A percentile compares a stretch with the other conserved stretches of the same genome.
These are phyloP conservation scores for Trypanosomatidae sp. DNA, from an alignment of 208 protist species.

Conservation along the genomic window DNA sequence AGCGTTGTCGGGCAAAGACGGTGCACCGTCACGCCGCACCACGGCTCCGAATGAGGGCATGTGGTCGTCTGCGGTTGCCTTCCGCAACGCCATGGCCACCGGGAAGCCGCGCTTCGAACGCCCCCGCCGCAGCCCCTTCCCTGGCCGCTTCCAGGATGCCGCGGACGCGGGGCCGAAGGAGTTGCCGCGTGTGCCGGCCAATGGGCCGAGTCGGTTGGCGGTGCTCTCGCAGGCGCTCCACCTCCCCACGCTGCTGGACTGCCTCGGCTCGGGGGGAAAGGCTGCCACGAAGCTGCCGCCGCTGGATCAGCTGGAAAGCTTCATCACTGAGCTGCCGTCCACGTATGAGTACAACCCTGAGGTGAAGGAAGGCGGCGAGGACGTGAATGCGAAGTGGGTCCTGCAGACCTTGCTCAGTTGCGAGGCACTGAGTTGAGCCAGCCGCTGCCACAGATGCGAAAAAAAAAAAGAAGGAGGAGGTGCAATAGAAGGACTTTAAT, in stretches of 20 bases:
- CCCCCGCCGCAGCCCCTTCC: constrained; percentile 6
- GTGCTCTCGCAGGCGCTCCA: constrained; percentile 17
- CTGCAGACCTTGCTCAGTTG: constrained; percentile 21
- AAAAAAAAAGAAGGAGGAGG: not conserved
- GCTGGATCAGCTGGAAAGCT: constrained; percentile 31
- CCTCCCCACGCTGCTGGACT: constrained; percentile 24
- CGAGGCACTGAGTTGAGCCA: constrained; percentile 21
- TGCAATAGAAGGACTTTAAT: too few relatives aligned
- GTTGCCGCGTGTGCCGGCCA: constrained; percentile 11
- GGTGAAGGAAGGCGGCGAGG: constrained; percentile 18
- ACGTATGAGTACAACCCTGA: constrained; percentile 39
- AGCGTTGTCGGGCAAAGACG: too few relatives aligned
- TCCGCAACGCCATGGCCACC: constrained; percentile 4
- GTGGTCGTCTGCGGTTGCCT: constrained; percentile 14
- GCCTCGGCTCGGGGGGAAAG: constrained; percentile 7
- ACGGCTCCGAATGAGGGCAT: too few relatives aligned
- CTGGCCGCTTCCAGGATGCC: not conserved
- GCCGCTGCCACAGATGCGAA: not conserved
- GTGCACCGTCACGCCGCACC: too few relatives aligned
- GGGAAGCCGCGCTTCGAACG: constrained; percentile 9
- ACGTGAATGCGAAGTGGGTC: constrained; percentile 39
- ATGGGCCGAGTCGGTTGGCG: constrained; percentile 15
- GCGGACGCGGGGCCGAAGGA: not conserved
- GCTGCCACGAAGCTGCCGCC: constrained; percentile 27
- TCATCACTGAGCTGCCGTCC: constrained; percentile 35